These are phyloP conservation scores for Phaeophleospora eucalypticola DNA, from an alignment of 2,329 filamentous ascomycete genomes.

Conservation along the genomic window DNA sequence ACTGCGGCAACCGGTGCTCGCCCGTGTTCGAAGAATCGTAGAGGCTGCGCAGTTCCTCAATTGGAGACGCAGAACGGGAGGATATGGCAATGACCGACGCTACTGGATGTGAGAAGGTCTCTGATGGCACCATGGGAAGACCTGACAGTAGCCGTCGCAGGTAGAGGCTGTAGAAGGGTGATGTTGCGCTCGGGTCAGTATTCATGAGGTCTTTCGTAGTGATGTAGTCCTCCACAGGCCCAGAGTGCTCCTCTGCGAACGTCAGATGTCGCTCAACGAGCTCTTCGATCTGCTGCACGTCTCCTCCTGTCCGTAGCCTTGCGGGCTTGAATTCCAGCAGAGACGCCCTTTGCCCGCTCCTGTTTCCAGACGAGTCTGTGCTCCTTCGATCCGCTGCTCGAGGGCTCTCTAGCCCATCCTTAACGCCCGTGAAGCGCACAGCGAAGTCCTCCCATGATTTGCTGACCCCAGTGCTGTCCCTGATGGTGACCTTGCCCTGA, in stretches of 20 bases:
- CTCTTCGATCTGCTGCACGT: slow-evolving; percentile 69
- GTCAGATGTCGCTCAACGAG: slow-evolving; percentile 75
- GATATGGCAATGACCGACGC: slow-evolving; percentile 94
- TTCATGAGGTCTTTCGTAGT: slow-evolving; percentile 31
- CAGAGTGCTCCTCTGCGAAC: slow-evolving; percentile 60
- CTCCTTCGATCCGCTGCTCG: slow-evolving; percentile 33
- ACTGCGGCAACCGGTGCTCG: slow-evolving; percentile 67
- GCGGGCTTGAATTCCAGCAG: slow-evolving; percentile 36
- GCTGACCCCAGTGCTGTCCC: slow-evolving; percentile 84
- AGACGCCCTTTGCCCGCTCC: slow-evolving; percentile 20
- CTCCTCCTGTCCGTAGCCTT: slow-evolving; percentile 42
- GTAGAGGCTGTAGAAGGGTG: slow-evolving; percentile 77
- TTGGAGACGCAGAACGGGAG: slow-evolving; percentile 75
- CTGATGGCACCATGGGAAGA: slow-evolving; percentile 73
- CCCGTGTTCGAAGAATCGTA: slow-evolving; percentile 83
- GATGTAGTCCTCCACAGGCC: slow-evolving; percentile 38
- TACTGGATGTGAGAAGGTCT: slow-evolving; percentile 92
- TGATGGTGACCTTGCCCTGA: slow-evolving; percentile 79
- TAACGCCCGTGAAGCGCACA: slow-evolving; percentile 75
- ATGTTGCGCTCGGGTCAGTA: slow-evolving; percentile 18
- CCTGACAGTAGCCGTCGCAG: slow-evolving; percentile 78
- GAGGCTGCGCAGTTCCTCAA: slow-evolving; percentile 78
- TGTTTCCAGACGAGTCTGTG: slow-evolving; percentile 34
- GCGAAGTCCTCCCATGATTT: slow-evolving; percentile 84
- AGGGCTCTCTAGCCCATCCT: slow-evolving; percentile 46